Evolutionary conservation across 768 basidiomycete species (phyloP), one percentile per base, ranked within the genome.

Genomic region (Termitomyces titanicus): DNA sequence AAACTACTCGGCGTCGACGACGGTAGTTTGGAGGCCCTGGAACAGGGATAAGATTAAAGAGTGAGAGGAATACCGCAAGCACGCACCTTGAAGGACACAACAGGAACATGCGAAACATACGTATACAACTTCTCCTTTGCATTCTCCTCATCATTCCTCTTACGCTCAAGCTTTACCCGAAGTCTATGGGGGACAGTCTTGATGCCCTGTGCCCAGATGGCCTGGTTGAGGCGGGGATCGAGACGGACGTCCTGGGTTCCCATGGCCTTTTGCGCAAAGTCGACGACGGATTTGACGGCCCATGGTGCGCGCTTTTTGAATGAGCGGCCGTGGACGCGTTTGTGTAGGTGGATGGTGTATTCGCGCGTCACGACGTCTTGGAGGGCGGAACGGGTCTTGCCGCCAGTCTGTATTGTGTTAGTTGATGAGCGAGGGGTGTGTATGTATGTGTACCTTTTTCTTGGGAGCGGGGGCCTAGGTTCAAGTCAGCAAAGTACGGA

Each of bases 241-340:
- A 99, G 67, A 54, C 95, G 85, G 56, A 99, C 90, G 73, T 98
- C 96, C 48, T 79, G 71, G 64, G 97, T 98, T 67, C 94, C 95
- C 97, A 99, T 98, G 34, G 89, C 77, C 78, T 93, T 94, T 65
- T 84, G 85, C 12, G 97, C 94, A 67, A 99, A 99, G 51, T 83
- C 82, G 66, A 92, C 78, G 63, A 98, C 86, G 61, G 92, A 90
- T 79, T 98, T 98, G 75, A 98, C 84, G 63, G 94, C 97, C 79
- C 86, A 88, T 22, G 97, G 97, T 17, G 97, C 94, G 64, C 95
- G 89, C 83, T 96, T 96, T 80, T 98, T 98, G 83, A 97, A 98
- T 40, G 90, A 88, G 57, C 88, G 84, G 64, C 89, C 92, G 74
- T 94, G 92, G 40, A 94, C 92, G 63, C 76, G 87, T 75, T 96